A percentile compares a stretch with the other conserved stretches of the same genome.
phyloP scores from a whole-genome alignment of 345 rosid species.

The Hevea brasiliensis region DNA sequence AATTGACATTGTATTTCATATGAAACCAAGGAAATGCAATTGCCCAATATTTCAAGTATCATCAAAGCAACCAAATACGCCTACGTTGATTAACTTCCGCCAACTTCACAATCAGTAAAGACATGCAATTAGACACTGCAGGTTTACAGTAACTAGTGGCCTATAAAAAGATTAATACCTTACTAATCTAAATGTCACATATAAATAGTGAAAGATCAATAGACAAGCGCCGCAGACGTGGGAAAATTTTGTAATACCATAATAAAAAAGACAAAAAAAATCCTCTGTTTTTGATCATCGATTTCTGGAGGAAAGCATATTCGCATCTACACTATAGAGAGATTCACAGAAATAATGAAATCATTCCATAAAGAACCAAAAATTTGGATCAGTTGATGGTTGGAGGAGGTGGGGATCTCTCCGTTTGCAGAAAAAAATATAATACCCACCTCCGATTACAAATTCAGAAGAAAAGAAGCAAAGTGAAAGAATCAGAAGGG shows the following conservation, averaged over 20 bases:
- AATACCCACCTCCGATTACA: not conserved
- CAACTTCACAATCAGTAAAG: not conserved
- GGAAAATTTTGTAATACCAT: no score
- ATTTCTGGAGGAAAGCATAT: not conserved
- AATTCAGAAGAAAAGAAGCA: not conserved
- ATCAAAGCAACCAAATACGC: not conserved
- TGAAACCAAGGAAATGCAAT: not conserved
- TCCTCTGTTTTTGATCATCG: not conserved
- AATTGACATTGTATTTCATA: no score
- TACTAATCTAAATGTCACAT: no score
- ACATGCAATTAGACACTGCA: no score
- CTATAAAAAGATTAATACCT: no score
- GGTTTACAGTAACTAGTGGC: no score
- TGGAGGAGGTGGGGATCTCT: not conserved
- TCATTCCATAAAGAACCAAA: not conserved
- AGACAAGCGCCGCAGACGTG: no score
- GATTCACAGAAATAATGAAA: not conserved
- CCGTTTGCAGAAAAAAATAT: not conserved
- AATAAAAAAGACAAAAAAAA: not conserved
- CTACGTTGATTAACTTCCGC: not conserved
- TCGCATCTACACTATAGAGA: not conserved
- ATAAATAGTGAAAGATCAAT: no score
- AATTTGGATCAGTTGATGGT: not conserved
- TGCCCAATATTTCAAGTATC: not conserved
- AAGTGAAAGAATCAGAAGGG: not conserved